Evolutionary conservation across 179 eudicot species (phyloP).

Genomic region (Camellia oleifera): DNA sequence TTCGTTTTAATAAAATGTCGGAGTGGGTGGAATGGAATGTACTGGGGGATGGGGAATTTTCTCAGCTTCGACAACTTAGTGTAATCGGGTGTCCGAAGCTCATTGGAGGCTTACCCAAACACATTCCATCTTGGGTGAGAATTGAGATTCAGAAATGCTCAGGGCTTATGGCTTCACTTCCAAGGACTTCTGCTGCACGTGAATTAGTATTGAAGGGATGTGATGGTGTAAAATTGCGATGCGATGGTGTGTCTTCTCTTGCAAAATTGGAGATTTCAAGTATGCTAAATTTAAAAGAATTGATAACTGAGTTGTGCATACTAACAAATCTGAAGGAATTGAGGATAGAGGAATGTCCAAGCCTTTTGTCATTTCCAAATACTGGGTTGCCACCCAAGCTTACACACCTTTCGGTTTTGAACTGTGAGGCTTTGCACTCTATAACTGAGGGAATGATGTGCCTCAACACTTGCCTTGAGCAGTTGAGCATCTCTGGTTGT

Average conservation of each 20-base stretch:
- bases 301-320: background rate
- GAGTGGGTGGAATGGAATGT: background rate
- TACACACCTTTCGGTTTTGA: background rate
- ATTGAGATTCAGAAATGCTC: background rate
- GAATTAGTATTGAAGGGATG: background rate
- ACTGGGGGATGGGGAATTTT: background rate
- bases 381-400: background rate
- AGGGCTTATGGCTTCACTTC: background rate
- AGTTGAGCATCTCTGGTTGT: conserved; percentile 1
- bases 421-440: background rate
- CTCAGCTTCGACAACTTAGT: conserved; percentile 16
- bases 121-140: conserved; percentile 10
- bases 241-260: background rate
- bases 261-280: background rate
- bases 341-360: background rate
- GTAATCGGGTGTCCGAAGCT: conserved; percentile 25
- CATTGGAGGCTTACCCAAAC: conserved; percentile 18
- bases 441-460: background rate
- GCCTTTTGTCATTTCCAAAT: background rate
- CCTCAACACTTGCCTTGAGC: conserved; percentile 4
- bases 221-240: background rate
- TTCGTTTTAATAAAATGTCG: background rate
- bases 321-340: background rate
- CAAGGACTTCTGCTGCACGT: background rate
- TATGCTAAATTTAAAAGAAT: background rate